phyloP scores from a whole-genome alignment of 148 eudicot genomes.

The Arbutus unedo region DNA sequence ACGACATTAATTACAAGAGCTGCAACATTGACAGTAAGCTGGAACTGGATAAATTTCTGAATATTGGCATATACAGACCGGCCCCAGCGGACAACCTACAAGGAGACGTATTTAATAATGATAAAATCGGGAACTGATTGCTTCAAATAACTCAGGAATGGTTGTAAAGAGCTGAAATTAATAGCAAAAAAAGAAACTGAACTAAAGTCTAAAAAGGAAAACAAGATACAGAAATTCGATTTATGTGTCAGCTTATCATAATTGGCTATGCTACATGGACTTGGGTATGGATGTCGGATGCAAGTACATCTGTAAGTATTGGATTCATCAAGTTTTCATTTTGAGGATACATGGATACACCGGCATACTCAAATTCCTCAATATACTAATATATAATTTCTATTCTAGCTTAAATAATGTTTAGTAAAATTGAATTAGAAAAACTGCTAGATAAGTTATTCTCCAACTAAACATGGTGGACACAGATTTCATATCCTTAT shows the following conservation, averaged over 20 bases:
- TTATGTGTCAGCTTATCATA: not conserved
- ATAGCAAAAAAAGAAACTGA: not conserved
- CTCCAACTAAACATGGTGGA: too few relatives aligned
- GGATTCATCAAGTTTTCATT: too few relatives aligned
- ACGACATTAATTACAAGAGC: constrained; percentile 87
- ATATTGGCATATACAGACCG: constrained; percentile 94
- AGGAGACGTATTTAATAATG: constrained; percentile 12
- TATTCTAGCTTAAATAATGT: too few relatives aligned
- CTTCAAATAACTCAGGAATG: not conserved
- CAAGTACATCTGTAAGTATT: too few relatives aligned
- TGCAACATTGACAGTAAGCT: constrained; percentile 95
- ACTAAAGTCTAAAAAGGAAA: not conserved
- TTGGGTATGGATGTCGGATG: too few relatives aligned
- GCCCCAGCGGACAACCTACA: constrained; percentile 95
- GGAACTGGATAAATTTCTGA: constrained; percentile 95
- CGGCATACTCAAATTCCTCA: too few relatives aligned
- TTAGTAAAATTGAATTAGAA: too few relatives aligned
- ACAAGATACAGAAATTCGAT: not conserved
- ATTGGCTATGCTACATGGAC: too few relatives aligned
- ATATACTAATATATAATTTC: too few relatives aligned
- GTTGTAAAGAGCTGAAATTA: not conserved
- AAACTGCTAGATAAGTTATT: too few relatives aligned
- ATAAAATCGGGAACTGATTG: not conserved
- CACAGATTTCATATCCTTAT: too few relatives aligned
- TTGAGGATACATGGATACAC: too few relatives aligned